Base-by-base conservation (phyloP, 192 early-diverging fungal species). In the Coemansia sp. region DNA sequence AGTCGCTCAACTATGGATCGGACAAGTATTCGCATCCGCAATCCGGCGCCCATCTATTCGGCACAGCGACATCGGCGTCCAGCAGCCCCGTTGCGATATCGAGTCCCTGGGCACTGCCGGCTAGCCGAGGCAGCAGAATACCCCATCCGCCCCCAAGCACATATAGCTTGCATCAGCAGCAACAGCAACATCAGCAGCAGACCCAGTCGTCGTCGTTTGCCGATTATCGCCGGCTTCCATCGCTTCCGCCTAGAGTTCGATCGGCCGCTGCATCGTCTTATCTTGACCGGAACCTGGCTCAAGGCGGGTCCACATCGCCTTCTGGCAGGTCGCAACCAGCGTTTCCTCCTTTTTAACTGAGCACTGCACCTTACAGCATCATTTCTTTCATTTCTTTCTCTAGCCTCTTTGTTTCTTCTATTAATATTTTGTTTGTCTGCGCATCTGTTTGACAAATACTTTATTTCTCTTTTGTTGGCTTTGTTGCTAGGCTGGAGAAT, bases 151-250 rank as follows among this genome's bases (percentile, higher is more conserved):
- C 69, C 5, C 24, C 60, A 3, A 52, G 60, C 23, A 51, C 55
- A 19, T 72, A 78, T 23, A 78, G 57, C 23, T 53, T 77, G 54
- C 74, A 69, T 27, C 62, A 77, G 54, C 56, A 67, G 16, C 62
- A 65, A 14, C 30, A 55, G 27, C n/a, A 19, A 35, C 35, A 54
- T 7, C 52, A 55, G 29, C 36, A 60, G 28, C 46, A 28, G 19
- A 20, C 22, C 20, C 58, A 18, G 20, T 47, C 13, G 51, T 45
- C 58, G 18, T 50, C 23, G 28, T 24, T 50, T 5, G 30, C 63
- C 1, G 75, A 78, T 39, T 78, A 78, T 47, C 70, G 69, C n/a
- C 55, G 75, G 7, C 69, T 78, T 20, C 75, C 75, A 20, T 65
- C 62, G 4, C 69, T 78, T 52, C 75, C 74, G 25, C 75, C 75